A percentile compares a stretch with the other conserved stretches of the same genome.
Conservation (phyloP, 495 filamentous ascomycete genomes). For the Xylaria flabelliformis region DNA sequence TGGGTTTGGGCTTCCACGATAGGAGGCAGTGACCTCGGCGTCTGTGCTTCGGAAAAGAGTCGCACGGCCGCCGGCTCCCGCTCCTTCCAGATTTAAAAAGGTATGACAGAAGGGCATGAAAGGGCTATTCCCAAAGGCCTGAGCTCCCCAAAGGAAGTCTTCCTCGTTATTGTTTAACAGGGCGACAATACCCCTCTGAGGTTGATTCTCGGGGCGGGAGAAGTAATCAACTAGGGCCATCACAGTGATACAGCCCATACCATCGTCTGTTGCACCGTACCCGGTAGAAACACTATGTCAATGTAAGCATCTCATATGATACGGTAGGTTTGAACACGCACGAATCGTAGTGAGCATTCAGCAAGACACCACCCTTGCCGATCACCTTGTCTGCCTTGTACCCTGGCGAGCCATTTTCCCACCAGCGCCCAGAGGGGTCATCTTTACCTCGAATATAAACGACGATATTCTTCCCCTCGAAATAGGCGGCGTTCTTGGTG, state of each 20-base stretch:
- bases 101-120: constrained; percentile 77
- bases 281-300: constrained; percentile 73
- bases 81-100: constrained; percentile 94
- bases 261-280: constrained; percentile 89
- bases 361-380: constrained; percentile 77
- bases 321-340: constrained; percentile 32
- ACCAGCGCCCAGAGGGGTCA: constrained; percentile 72
- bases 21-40: constrained; percentile 81
- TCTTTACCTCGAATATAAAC: constrained; percentile 86
- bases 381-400: constrained; percentile 52
- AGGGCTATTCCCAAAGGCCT: constrained; percentile 83
- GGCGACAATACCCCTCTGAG: constrained; percentile 79
- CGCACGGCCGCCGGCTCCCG: constrained; percentile 90
- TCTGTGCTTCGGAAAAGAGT: constrained; percentile 87
- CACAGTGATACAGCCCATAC: constrained; percentile 83
- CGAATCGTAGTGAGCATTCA: constrained; percentile 93
- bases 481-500: constrained; percentile 65
- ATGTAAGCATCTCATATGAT: constrained; percentile 48
- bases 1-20: constrained; percentile 71
- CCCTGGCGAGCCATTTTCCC: constrained; percentile 48
- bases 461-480: constrained; percentile 91
- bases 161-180: constrained; percentile 97
- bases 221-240: constrained; percentile 92
- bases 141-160: constrained; percentile 88
- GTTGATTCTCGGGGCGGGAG: constrained; percentile 74